A percentile compares a stretch with the other conserved stretches of the same genome.
phyloP scores from a whole-genome alignment of 2,329 filamentous ascomycete species.

The Berkeleyomyces rouxiae region DNA sequence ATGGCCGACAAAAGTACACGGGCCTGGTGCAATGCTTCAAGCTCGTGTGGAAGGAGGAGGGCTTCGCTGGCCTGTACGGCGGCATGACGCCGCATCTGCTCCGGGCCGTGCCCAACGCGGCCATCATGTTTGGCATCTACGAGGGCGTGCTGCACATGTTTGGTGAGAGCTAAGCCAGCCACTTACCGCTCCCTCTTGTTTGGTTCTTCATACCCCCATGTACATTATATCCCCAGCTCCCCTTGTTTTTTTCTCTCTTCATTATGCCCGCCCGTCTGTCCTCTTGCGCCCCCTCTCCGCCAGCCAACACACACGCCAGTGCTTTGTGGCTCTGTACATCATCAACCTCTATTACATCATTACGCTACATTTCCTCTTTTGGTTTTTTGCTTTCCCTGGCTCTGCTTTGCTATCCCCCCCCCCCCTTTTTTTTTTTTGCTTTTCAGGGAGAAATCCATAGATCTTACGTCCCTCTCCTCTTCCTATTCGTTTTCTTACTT shows the following conservation, averaged over 20 bases:
- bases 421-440: not conserved
- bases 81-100: slow-evolving; percentile 84
- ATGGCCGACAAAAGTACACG: slow-evolving; percentile 64
- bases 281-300: not conserved
- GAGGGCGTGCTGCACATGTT: slow-evolving; percentile 38
- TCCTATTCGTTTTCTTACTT: not conserved
- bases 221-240: not conserved
- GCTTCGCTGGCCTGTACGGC: slow-evolving; percentile 71
- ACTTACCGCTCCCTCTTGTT: not conserved
- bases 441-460: not conserved
- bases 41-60: slow-evolving; percentile 76
- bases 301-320: not conserved
- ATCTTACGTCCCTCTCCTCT: not conserved
- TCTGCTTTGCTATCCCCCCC: not conserved
- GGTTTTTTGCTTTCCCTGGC: not conserved
- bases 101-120: slow-evolving; percentile 77
- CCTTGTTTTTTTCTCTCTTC: not conserved
- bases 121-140: slow-evolving; percentile 93
- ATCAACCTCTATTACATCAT: not conserved
- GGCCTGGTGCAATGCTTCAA: slow-evolving; percentile 79
- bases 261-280: not conserved
- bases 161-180: slow-evolving; percentile 16
- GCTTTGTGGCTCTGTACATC: not conserved
- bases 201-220: not conserved
- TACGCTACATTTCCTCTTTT: not conserved